phyloP scores from a whole-genome alignment of 306 rosid genomes.

The Lathyrus tuberosus region DNA sequence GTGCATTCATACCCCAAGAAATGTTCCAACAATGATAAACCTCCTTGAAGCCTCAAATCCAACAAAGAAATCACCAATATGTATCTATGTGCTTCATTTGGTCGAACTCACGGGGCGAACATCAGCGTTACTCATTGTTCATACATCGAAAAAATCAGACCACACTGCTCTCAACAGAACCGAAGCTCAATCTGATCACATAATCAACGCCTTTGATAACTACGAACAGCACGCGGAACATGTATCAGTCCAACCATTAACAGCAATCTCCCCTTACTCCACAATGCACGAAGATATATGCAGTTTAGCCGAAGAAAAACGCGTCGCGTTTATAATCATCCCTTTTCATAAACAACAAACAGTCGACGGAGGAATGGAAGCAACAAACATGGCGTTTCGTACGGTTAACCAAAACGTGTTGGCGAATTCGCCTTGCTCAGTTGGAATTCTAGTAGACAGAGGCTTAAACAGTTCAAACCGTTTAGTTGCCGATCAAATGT shows the following conservation, averaged over 20 bases:
- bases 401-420: slow-evolving; percentile 70
- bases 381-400: slow-evolving; percentile 62
- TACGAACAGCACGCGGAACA: slow-evolving; percentile 58
- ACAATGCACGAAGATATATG: slow-evolving; percentile 91
- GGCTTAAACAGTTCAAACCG: slow-evolving; percentile 59
- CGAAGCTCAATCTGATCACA: slow-evolving; percentile 81
- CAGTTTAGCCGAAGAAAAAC: slow-evolving; percentile 78
- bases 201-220: slow-evolving; percentile 75
- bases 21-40: slow-evolving; percentile 81
- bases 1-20: slow-evolving; percentile 75
- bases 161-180: slow-evolving; percentile 56
- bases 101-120: slow-evolving; percentile 86
- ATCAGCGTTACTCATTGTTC: slow-evolving; percentile 81
- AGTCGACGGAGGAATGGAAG: slow-evolving; percentile 88
- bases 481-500: slow-evolving; percentile 44
- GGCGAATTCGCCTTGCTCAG: slow-evolving; percentile 73
- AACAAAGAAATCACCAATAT: slow-evolving; percentile 74
- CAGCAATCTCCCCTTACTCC: slow-evolving; percentile 83
- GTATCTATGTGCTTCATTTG: slow-evolving; percentile 71
- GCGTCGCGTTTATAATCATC: slow-evolving; percentile 71
- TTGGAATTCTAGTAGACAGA: slow-evolving; percentile 85
- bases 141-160: slow-evolving; percentile 54
- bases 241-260: slow-evolving; percentile 69
- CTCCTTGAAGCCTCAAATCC: slow-evolving; percentile 83
- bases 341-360: slow-evolving; percentile 91